These are phyloP conservation scores for Salicornia ramosissima DNA, from an alignment of 148 eudicot species.

Conservation along the genomic window DNA sequence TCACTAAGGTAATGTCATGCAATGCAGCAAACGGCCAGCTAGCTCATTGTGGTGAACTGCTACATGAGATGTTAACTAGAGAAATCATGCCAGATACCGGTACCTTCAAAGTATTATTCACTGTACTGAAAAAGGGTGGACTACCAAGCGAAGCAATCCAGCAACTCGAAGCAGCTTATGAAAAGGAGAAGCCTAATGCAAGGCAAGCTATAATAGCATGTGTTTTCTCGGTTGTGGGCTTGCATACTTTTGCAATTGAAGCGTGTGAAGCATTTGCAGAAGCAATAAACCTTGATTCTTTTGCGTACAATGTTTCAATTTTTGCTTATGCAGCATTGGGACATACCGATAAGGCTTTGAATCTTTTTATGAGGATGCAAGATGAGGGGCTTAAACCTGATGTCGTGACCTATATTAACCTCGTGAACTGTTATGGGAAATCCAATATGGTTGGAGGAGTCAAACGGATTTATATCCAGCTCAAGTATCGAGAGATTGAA, in stretches of 20 bases:
- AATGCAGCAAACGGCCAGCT: slow-evolving; percentile 61
- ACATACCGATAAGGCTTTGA: slow-evolving; percentile 58
- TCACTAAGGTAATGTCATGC: slow-evolving; percentile 71
- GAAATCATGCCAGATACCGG: slow-evolving; percentile 44
- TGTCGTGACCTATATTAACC: slow-evolving; percentile 53
- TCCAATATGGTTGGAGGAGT: slow-evolving; percentile 81
- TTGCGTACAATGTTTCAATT: slow-evolving; percentile 61
- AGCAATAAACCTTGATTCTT: slow-evolving; percentile 31
- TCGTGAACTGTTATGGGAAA: slow-evolving; percentile 69
- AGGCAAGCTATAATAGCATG: slow-evolving; percentile 58
- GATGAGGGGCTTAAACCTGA: slow-evolving; percentile 64
- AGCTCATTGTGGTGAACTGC: slow-evolving; percentile 48
- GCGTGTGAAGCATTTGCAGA: slow-evolving; percentile 37
- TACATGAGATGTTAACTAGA: slow-evolving; percentile 49
- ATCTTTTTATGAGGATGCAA: slow-evolving; percentile 72
- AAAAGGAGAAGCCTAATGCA: slow-evolving; percentile 49
- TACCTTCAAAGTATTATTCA: slow-evolving; percentile 67
- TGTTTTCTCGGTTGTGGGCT: slow-evolving; percentile 55
- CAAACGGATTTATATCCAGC: slow-evolving; percentile 50
- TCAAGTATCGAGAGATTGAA: slow-evolving; percentile 54
- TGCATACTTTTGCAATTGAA: slow-evolving; percentile 51
- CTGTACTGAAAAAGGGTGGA: slow-evolving; percentile 62
- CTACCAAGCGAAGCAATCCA: slow-evolving; percentile 49
- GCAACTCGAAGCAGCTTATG: slow-evolving; percentile 53
- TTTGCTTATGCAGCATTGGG: slow-evolving; percentile 55